Percentiles rank a stretch among this genome's conserved stretches.
phyloP scores from a whole-genome alignment of 139 green algal species.

The Coelastrella sp. region DNA sequence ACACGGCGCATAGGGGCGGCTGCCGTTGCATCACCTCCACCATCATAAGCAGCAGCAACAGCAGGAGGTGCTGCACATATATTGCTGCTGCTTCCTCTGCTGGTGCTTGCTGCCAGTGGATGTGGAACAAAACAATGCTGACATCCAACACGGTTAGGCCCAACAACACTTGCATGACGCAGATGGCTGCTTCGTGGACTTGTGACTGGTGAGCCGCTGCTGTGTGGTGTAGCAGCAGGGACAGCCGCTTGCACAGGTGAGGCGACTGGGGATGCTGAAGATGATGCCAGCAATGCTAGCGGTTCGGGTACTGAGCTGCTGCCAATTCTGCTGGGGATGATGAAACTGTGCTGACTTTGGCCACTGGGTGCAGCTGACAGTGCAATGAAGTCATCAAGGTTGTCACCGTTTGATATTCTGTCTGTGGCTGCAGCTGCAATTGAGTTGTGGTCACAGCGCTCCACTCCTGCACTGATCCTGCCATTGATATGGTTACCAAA shows the following conservation, averaged over 20 bases:
- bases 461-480: neutral
- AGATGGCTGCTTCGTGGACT: neutral
- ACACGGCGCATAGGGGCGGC: neutral
- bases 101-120: too few relatives aligned
- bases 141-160: too few relatives aligned
- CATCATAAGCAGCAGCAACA: neutral
- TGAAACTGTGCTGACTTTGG: neutral
- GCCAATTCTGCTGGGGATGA: neutral
- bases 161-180: neutral
- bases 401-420: neutral
- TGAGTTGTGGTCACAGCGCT: neutral
- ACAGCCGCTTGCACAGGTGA: neutral
- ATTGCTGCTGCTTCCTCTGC: too few relatives aligned
- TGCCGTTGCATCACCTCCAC: neutral
- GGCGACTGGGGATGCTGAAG: neutral
- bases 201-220: neutral
- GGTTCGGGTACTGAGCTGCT: neutral
- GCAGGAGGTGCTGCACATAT: neutral
- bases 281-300: neutral
- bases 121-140: too few relatives aligned
- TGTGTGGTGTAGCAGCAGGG: neutral
- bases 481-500: neutral
- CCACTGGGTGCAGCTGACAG: neutral
- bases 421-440: neutral
- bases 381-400: slow-evolving; percentile 35